Evolutionary conservation across 2,329 filamentous ascomycete species (phyloP).

Genomic region (Tolypocladium pustulatum): DNA sequence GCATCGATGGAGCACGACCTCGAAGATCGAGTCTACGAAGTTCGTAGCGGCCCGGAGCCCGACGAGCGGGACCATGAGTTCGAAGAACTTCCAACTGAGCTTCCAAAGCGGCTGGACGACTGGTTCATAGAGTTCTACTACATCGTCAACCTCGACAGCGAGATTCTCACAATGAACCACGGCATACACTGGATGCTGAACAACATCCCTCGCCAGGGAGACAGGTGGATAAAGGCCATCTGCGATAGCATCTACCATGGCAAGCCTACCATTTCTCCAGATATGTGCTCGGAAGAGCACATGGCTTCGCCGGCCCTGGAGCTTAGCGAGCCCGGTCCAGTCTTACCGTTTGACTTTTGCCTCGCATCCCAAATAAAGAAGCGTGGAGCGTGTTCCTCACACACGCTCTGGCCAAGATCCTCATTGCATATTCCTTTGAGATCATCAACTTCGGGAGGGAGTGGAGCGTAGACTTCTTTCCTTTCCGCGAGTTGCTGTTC

Average conservation of each 20-base stretch:
- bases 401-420: not conserved
- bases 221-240: slow-evolving; percentile 5
- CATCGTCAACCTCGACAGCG: slow-evolving; percentile 8
- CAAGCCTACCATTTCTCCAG: slow-evolving; percentile 6
- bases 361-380: not conserved
- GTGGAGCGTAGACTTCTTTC: slow-evolving; percentile 9
- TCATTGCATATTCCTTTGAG: slow-evolving; percentile 2
- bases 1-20: slow-evolving; percentile 1
- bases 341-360: not conserved
- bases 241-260: slow-evolving; percentile 1
- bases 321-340: slow-evolving; percentile 1
- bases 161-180: slow-evolving; percentile 9
- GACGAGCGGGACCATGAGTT: not conserved
- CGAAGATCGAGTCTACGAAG: slow-evolving; percentile 3
- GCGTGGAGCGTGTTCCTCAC: slow-evolving; percentile 2
- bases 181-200: slow-evolving; percentile 9
- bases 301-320: slow-evolving; percentile 6
- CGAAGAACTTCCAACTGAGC: slow-evolving; percentile 1
- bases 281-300: slow-evolving; percentile 5
- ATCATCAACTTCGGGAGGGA: slow-evolving; percentile 6
- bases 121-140: slow-evolving; percentile 3
- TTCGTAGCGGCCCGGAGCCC: not conserved
- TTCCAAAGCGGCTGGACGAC: slow-evolving; percentile 5
- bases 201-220: slow-evolving; percentile 7
- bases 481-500: slow-evolving; percentile 10